Percentiles rank a stretch among this genome's conserved stretches.
Conservation (phyloP, 2,329 filamentous ascomycete species). For the Chaetothyriales sp. region DNA sequence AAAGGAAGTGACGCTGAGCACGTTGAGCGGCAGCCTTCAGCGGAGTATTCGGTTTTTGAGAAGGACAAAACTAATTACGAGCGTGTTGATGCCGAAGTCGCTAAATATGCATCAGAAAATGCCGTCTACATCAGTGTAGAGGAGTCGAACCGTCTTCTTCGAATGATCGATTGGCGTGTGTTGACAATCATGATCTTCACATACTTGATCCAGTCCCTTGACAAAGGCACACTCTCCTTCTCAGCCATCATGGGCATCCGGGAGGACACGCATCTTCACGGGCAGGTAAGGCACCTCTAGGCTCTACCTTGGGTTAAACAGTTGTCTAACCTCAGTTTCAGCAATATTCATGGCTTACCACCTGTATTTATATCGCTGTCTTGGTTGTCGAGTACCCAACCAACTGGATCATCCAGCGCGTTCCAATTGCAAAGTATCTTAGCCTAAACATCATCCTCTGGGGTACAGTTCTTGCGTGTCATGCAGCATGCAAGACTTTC, state of each 20-base stretch:
- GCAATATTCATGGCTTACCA: conserved; percentile 58
- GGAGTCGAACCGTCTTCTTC: conserved; percentile 49
- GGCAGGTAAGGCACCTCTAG: conserved; percentile 20
- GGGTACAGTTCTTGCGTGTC: conserved; percentile 47
- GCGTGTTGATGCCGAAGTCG: conserved; percentile 56
- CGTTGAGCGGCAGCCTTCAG: conserved; percentile 34
- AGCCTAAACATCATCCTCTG: conserved; percentile 51
- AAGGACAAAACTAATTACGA: conserved; percentile 44
- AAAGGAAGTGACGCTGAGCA: conserved; percentile 30
- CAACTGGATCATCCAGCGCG: conserved; percentile 49
- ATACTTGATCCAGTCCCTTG: conserved; percentile 51
- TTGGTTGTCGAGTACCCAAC: conserved; percentile 60
- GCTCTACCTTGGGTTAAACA: conserved; percentile 4
- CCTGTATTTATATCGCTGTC: conserved; percentile 60
- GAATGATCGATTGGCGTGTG: conserved; percentile 53
- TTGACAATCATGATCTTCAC: conserved; percentile 58
- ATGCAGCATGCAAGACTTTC: conserved; percentile 50
- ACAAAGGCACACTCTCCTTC: conserved; percentile 31
- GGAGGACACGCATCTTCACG: conserved; percentile 37
- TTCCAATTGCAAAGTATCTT: conserved; percentile 56
- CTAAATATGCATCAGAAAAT: conserved; percentile 50
- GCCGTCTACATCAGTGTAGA: conserved; percentile 42
- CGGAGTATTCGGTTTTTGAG: conserved; percentile 29
- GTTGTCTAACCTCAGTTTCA: neutral
- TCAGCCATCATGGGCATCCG: conserved; percentile 29